These are phyloP conservation scores for Naganishia sp. DNA, from an alignment of 1,284 basidiomycete genomes.

Conservation along the genomic window DNA sequence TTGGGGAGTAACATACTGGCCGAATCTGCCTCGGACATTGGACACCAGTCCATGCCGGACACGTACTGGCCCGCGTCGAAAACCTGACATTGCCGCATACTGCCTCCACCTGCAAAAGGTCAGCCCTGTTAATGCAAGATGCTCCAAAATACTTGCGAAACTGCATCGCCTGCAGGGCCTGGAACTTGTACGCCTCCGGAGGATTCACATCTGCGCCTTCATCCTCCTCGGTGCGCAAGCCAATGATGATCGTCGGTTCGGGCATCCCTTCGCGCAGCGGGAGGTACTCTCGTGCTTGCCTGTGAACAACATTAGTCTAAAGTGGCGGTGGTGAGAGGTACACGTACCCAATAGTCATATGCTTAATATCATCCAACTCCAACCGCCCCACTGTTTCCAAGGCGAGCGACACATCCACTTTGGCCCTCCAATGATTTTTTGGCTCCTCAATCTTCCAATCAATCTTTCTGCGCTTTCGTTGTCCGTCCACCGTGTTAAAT, in stretches of 20 bases:
- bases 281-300: constrained; percentile 40
- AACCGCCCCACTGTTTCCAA: constrained; percentile 41
- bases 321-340: neutral
- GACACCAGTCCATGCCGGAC: constrained; percentile 88
- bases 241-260: constrained; percentile 30
- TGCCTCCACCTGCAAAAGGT: constrained; percentile 3
- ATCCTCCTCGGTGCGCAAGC: constrained; percentile 30
- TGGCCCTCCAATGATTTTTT: constrained; percentile 39
- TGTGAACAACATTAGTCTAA: constrained; percentile 26
- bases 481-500: constrained; percentile 22
- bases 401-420: constrained; percentile 43
- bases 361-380: constrained; percentile 32
- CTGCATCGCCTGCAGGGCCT: constrained; percentile 25
- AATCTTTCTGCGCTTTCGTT: constrained; percentile 24
- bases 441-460: constrained; percentile 24
- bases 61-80: constrained; percentile 82
- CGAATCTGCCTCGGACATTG: constrained; percentile 66
- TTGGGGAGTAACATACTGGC: constrained; percentile 55
- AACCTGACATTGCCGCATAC: constrained; percentile 58
- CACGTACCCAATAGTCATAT: constrained; percentile 39
- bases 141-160: constrained; percentile 29
- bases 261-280: constrained; percentile 32
- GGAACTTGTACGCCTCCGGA: constrained; percentile 19
- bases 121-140: neutral
- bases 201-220: constrained; percentile 6